Evolutionary conservation across 1,284 basidiomycete species (phyloP).

Genomic region (Melampsora larici-populina): DNA sequence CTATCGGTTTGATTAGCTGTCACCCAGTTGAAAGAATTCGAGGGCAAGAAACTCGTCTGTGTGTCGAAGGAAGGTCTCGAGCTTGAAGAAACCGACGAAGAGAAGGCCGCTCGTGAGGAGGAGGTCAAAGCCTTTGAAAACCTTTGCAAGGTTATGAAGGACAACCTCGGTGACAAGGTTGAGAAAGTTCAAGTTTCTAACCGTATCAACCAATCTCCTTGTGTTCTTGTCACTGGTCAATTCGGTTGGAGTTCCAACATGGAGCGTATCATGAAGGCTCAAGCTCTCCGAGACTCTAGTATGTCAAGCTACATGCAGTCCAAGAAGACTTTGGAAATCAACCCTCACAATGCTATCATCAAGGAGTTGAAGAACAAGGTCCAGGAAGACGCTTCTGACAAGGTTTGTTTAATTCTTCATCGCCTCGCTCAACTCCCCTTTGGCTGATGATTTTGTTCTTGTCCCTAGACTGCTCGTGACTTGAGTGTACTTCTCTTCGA

Average conservation of each 20-base stretch:
- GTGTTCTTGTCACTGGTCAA: constrained; percentile 94
- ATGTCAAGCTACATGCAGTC: constrained; percentile 93
- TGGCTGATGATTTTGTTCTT: background rate
- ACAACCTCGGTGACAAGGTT: constrained; percentile 97
- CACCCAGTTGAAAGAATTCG: constrained; percentile 98
- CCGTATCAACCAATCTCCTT: constrained; percentile 93
- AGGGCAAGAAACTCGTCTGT: constrained; percentile 95
- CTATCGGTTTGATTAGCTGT: constrained; percentile 65
- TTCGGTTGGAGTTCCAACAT: constrained; percentile 99
- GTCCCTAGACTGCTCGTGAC: constrained; percentile 75
- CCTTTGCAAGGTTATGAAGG: constrained; percentile 93
- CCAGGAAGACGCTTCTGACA: constrained; percentile 94
- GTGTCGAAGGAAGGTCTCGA: constrained; percentile 99
- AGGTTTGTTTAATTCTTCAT: constrained; percentile 52
- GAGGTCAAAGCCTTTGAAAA: constrained; percentile 81
- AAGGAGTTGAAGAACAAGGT: constrained; percentile 95
- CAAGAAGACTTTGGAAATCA: constrained; percentile 99
- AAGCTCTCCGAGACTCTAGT: constrained; percentile 94
- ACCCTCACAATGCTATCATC: constrained; percentile 89
- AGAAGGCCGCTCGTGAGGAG: constrained; percentile 87
- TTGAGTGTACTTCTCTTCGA: constrained; percentile 93
- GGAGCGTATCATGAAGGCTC: constrained; percentile 99
- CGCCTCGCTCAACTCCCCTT: background rate
- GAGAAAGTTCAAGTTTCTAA: constrained; percentile 99
- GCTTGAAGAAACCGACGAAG: constrained; percentile 97